These are phyloP conservation scores for Fusarium sp. DNA, from an alignment of 2,329 filamentous ascomycete genomes.

Conservation along the genomic window DNA sequence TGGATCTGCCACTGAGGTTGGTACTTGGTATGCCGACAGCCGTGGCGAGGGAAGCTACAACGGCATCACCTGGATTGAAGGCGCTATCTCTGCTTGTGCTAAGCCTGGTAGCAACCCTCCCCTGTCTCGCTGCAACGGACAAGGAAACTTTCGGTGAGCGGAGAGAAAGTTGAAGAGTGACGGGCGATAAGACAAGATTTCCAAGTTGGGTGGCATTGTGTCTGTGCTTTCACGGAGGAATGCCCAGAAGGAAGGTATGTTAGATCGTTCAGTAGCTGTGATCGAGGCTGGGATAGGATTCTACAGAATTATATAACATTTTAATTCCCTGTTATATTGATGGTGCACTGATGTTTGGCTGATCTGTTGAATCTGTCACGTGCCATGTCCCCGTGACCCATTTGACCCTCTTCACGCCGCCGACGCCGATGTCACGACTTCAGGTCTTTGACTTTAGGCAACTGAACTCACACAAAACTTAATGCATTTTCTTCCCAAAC, in stretches of 20 bases:
- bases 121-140: background rate
- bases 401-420: no score
- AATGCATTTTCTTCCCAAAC: no score
- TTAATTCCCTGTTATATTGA: no score
- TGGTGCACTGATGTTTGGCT: no score
- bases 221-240: accelerated
- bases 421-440: no score
- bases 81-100: background rate
- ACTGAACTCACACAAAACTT: no score
- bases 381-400: no score
- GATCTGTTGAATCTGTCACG: no score
- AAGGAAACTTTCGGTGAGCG: background rate
- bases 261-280: background rate
- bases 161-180: accelerated
- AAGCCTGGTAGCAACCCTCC: background rate
- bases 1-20: background rate
- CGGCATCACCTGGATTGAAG: background rate
- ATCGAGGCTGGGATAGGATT: background rate
- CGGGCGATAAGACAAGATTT: background rate
- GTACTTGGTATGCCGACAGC: background rate
- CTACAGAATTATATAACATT: no score
- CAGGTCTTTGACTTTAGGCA: no score
- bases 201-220: background rate
- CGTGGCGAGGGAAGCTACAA: background rate
- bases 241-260: background rate